Evolutionary conservation across 305 asterid genomes (phyloP), one percentile per base, ranked within the genome.

Genomic region (Rubia balearica): DNA sequence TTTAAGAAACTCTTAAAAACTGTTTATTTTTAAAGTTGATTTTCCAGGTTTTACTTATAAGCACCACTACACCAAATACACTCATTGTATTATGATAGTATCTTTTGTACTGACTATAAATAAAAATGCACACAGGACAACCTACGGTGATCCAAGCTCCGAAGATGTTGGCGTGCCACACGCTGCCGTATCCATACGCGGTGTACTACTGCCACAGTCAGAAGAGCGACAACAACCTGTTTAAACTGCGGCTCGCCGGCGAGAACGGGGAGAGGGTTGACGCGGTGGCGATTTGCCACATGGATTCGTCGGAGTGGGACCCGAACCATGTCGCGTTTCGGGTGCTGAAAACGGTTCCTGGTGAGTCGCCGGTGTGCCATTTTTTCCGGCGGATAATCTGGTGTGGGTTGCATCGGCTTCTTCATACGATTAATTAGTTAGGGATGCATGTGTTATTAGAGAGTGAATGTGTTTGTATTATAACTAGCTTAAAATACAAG

Each of bases 201-300:
- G 95, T 92, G 5, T 86, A 82, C 71, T 92, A 90, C 73, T 90
- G 98, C 43, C 97, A 92, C 17, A 65, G 88, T 40, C 95, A 90
- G 76, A 82, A 72, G 4, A 78, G 87, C 6, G 88, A 84, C 57
- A 82, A 76, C 67, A 79, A 80, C 81, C 71, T 89, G 42, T 83
- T 85, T n/a, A 71, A 22, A 43, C 88, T 84, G 77, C 67, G 79
- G 8, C 80, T 91, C 21, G 70, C 55, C 0, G 85, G 92, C 2
- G 91, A 86, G 68, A 74, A 77, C 55, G 90, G 84, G 1, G 89
- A 81, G 8, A 65, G 65, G 76, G 86, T 85, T 0, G 84, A 91
- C 16, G 95, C 96, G n/a, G 41, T 85, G 59, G 95, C 92, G 12
- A 87, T 89, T 68, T 89, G 97, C 77, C 97, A 89, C 70, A 85